Evolutionary conservation across 1,284 basidiomycete species (phyloP).

Genomic region (Neolentinus lepideus): DNA sequence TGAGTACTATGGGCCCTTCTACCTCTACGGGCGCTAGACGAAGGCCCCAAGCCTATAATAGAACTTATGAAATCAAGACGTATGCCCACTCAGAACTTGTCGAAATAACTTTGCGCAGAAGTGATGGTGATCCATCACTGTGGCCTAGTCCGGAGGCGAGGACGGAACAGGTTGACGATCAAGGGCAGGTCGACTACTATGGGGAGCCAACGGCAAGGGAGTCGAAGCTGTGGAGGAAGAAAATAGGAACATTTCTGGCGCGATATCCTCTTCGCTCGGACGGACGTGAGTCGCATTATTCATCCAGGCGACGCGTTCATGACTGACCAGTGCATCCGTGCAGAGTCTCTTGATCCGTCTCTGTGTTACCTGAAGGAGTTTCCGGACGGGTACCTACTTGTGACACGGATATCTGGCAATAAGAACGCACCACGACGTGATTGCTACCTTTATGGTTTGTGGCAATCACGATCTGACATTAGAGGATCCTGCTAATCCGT

Average conservation of each 20-base stretch:
- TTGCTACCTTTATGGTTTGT: constrained; percentile 17
- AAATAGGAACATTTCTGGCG: constrained; percentile 16
- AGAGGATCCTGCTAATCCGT: background rate
- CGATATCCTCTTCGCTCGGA: constrained; percentile 14
- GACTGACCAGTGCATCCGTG: constrained; percentile 5
- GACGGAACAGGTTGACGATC: constrained; percentile 1
- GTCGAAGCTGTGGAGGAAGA: constrained; percentile 12
- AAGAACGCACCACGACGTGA: constrained; percentile 16
- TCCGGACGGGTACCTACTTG: constrained; percentile 18
- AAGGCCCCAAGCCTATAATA: no score
- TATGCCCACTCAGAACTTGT: background rate
- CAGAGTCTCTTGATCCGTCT: constrained; percentile 3
- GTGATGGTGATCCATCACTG: background rate
- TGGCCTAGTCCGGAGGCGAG: background rate
- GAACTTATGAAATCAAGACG: background rate
- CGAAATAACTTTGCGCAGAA: background rate
- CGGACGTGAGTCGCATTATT: constrained; percentile 8
- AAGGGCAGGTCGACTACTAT: constrained; percentile 15
- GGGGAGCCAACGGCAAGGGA: constrained; percentile 7
- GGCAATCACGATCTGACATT: background rate
- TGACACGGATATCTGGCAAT: constrained; percentile 17
- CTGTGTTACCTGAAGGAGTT: constrained; percentile 12
- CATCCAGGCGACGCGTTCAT: background rate
- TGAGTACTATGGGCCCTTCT: no score
- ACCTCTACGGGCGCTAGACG: no score